phyloP scores from a whole-genome alignment of 148 eudicot genomes.

The Camellia sinensis region DNA sequence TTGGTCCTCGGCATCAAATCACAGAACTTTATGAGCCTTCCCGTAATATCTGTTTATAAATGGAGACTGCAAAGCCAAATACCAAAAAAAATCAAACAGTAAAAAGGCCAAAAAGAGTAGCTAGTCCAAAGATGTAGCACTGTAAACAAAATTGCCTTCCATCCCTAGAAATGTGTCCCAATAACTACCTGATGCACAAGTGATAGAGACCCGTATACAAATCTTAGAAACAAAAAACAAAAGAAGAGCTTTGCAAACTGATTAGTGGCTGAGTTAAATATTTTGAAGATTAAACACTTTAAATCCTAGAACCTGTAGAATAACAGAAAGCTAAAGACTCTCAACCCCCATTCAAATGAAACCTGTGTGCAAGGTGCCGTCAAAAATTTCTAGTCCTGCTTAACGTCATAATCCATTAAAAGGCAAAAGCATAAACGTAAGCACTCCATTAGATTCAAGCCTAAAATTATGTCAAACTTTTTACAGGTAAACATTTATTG shows the following conservation, averaged over 20 bases:
- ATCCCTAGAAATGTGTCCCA: background rate
- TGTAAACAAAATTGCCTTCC: background rate
- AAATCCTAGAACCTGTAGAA: background rate
- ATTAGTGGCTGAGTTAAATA: background rate
- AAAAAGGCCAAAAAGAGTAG: background rate
- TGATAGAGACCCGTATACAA: background rate
- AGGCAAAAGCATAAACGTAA: background rate
- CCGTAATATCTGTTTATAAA: conserved; percentile 95
- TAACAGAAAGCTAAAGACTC: background rate
- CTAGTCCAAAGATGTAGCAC: background rate
- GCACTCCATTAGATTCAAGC: background rate
- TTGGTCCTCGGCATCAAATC: conserved; percentile 16
- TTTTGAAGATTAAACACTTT: background rate
- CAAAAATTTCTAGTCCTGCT: background rate
- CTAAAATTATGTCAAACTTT: no score
- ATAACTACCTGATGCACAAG: background rate
- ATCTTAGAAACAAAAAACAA: background rate
- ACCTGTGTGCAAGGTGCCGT: background rate
- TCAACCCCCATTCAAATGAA: background rate
- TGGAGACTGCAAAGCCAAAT: conserved; percentile 53
- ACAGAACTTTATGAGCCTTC: conserved; percentile 76
- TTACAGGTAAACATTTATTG: no score
- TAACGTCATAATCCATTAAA: background rate
- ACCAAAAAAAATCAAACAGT: background rate
- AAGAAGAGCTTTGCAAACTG: background rate